Evolutionary conservation across 129 eudicot genomes (phyloP), one percentile per base, ranked within the genome.

Genomic region (Mikania micrantha): DNA sequence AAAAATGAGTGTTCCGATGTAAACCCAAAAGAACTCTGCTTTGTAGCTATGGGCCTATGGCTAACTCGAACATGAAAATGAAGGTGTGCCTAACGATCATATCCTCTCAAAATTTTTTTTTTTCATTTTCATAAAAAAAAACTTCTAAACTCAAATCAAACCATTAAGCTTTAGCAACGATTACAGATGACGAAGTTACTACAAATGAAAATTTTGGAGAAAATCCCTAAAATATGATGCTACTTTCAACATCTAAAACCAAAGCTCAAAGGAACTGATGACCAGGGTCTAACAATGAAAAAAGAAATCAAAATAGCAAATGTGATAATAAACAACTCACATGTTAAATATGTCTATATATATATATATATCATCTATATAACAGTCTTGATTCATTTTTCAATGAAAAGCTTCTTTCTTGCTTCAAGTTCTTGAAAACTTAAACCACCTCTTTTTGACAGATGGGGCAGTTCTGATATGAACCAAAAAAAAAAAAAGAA

Each of bases 391-490:
- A 50, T 38, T 34, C 21, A 36, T 60, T 16, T 59, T 9, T 66
- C 59, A 50, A 27, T n/a, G 39, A 66, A 66, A 61, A 72, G 71
- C 72, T 74, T 68, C 61, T 58, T 50, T 66, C 49, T 59, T 71
- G 31, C 41, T 74, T 66, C 71, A 68, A 67, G 50, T 85, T 54
- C 32, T 39, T 64, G 24, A 60, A 35, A 28, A 35, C 82, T 81
- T 47, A 62, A 28, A 68, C 28, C 66, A 90, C 90, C 80, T 90
- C 94, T 69, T 38, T 77, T 53, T 86, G 82, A 71, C 96, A 90
- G 47, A 86, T 72, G 10, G 96, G 96, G 76, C 96, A 90, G 22
- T 38, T 64, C 96, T 90, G 83, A 49, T 1, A 40, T 32, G n/a
- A n/a, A n/a, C n/a, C n/a, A n/a, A n/a, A n/a, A n/a, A n/a, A n/a